Conservation (phyloP, 2,329 filamentous ascomycete species). For the Acrocalymma vagum region DNA sequence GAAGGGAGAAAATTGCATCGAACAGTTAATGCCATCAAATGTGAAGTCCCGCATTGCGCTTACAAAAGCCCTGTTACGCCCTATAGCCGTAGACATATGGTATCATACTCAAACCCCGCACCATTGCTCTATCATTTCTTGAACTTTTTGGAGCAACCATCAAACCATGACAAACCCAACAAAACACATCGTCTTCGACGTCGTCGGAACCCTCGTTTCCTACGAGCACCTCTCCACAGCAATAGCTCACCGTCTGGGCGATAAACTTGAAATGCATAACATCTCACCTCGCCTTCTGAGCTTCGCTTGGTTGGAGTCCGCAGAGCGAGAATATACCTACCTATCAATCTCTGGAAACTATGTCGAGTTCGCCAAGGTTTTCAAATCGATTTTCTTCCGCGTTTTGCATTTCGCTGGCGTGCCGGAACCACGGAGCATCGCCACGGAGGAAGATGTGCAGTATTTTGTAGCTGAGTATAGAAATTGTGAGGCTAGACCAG, state of each 20-base stretch:
- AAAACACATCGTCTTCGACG: conserved; percentile 38
- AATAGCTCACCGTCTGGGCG: conserved; percentile 54
- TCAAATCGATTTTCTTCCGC: conserved; percentile 59
- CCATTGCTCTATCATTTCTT: not conserved
- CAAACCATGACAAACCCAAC: not conserved
- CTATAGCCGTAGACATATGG: too few species aligned
- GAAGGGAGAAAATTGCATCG: too few species aligned
- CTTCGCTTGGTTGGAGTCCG: conserved; percentile 57
- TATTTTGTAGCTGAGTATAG: conserved; percentile 51
- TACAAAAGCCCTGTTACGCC: too few species aligned
- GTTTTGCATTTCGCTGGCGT: conserved; percentile 57
- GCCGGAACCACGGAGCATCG: conserved; percentile 51
- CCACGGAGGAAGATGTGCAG: conserved; percentile 53
- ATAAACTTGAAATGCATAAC: conserved; percentile 47
- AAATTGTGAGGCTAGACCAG: conserved; percentile 43
- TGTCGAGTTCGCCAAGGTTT: conserved; percentile 52
- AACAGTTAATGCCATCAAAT: too few species aligned
- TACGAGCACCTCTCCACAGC: conserved; percentile 55
- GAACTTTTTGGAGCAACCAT: too few species aligned
- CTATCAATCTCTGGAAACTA: conserved; percentile 57
- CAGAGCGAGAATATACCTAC: conserved; percentile 61
- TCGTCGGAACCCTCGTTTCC: conserved; percentile 62
- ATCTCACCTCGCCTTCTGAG: conserved; percentile 56
- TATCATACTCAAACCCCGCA: too few species aligned
- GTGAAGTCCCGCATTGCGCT: too few species aligned